A percentile compares a stretch with the other conserved stretches of the same genome.
Evolutionary conservation across 441 rosid species (phyloP).

Genomic region (Pelargonium fulgidum): DNA sequence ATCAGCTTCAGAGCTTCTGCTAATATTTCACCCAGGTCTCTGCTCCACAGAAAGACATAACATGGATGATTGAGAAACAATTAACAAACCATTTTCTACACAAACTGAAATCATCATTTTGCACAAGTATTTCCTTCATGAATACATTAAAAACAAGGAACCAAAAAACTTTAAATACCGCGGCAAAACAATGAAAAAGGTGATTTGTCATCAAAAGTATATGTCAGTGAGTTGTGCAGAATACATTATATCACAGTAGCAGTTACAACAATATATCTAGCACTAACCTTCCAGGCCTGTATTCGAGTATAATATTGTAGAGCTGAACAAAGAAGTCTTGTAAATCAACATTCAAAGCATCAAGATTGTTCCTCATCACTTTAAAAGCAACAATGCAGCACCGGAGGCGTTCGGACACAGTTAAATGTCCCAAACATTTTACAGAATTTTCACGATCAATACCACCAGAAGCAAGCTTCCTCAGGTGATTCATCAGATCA

Average conservation of each 20-base stretch:
- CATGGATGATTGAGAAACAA: not conserved
- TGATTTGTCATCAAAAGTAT: not conserved
- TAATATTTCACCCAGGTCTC: conserved; percentile 77
- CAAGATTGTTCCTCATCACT: conserved; percentile 91
- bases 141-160: not conserved
- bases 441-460: conserved; percentile 27
- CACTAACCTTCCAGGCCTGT: conserved; percentile 90
- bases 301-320: conserved; percentile 79
- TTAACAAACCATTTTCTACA: not conserved
- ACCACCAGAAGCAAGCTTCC: conserved; percentile 69
- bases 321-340: conserved; percentile 87
- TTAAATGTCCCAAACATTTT: conserved; percentile 33
- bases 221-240: not conserved
- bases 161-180: not conserved
- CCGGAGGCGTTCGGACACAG: conserved; percentile 65
- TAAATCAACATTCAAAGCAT: conserved; percentile 89
- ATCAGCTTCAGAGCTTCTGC: conserved; percentile 89
- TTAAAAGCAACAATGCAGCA: conserved; percentile 93
- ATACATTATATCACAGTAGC: not conserved
- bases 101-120: not conserved
- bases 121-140: not conserved
- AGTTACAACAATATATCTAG: conserved; percentile 2
- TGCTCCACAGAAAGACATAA: conserved; percentile 27
- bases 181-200: not conserved
- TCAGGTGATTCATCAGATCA: conserved; percentile 84